Evolutionary conservation across 805 yeast genomes (phyloP).

Genomic region (Nakazawaea holstii): DNA sequence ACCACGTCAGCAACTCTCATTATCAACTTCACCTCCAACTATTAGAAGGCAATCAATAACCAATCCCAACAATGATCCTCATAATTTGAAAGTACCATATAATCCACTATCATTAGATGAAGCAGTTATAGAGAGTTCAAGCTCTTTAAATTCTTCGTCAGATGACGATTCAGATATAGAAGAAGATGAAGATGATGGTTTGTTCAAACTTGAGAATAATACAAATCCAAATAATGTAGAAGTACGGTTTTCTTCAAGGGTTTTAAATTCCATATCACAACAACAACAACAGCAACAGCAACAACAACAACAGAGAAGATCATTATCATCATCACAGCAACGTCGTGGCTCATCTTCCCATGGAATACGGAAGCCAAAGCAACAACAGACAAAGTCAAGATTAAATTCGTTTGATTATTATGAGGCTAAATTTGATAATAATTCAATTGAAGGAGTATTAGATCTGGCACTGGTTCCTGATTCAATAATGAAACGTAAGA

Average conservation of each 20-base stretch:
- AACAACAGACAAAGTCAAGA: slow-evolving; percentile 27
- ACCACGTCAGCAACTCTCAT: slow-evolving; percentile 5
- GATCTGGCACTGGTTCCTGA: slow-evolving; percentile 23
- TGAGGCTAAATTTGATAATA: slow-evolving; percentile 24
- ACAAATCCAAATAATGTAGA: slow-evolving; percentile 4
- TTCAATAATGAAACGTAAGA: slow-evolving; percentile 18
- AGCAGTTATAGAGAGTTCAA: slow-evolving; percentile 31
- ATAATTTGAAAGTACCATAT: slow-evolving; percentile 39
- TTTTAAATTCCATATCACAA: slow-evolving; percentile 5
- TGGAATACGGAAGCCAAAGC: slow-evolving; percentile 28
- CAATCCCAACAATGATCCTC: slow-evolving; percentile 36
- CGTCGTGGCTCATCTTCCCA: slow-evolving; percentile 13
- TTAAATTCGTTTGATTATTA: slow-evolving; percentile 34
- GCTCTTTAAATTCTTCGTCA: slow-evolving; percentile 16
- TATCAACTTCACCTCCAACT: slow-evolving; percentile 12
- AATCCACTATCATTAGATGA: slow-evolving; percentile 32
- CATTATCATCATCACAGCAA: slow-evolving; percentile 4
- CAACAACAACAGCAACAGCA: slow-evolving; percentile 4
- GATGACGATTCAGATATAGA: slow-evolving; percentile 31
- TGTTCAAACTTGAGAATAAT: slow-evolving; percentile 6
- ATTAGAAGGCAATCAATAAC: slow-evolving; percentile 48
- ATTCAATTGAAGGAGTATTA: slow-evolving; percentile 13
- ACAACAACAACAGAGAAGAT: not conserved
- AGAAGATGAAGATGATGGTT: slow-evolving; percentile 32
- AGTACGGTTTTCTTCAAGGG: slow-evolving; percentile 9